Percentiles rank a stretch among this genome's conserved stretches.
phyloP scores from a whole-genome alignment of 257 asterid species.

The Scutellaria baicalensis region DNA sequence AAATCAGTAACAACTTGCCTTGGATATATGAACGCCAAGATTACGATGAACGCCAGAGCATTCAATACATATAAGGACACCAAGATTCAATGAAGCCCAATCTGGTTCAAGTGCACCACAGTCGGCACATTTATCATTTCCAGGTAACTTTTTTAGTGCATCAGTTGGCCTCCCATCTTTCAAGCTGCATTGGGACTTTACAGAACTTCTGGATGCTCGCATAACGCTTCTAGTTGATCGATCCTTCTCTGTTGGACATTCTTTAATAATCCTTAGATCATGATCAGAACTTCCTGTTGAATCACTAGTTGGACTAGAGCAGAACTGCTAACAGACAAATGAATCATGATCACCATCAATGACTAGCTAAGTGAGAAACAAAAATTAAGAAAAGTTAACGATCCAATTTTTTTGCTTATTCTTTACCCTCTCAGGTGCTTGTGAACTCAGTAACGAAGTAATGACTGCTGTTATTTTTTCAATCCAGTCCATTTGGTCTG shows the following conservation, averaged over 20 bases:
- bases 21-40: constrained; percentile 90
- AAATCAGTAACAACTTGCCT: constrained; percentile 48
- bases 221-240: constrained; percentile 40
- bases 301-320: constrained; percentile 55
- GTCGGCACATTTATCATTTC: constrained; percentile 94
- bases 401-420: not conserved
- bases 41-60: constrained; percentile 94
- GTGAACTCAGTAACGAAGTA: constrained; percentile 66
- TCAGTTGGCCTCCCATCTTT: constrained; percentile 57
- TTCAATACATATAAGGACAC: constrained; percentile 81
- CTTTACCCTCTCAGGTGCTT: constrained; percentile 65
- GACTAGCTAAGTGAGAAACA: not conserved
- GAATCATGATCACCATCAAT: constrained; percentile 11
- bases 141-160: constrained; percentile 60
- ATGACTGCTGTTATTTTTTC: constrained; percentile 84
- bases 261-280: constrained; percentile 33
- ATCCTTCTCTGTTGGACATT: constrained; percentile 40
- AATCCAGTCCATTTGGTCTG: constrained; percentile 82
- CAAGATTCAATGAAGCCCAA: constrained; percentile 94
- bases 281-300: constrained; percentile 47
- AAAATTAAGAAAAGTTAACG: not conserved
- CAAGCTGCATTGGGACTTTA: constrained; percentile 32
- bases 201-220: constrained; percentile 55
- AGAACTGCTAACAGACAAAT: constrained; percentile 36
- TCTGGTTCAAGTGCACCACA: constrained; percentile 94